Conservation (phyloP, 441 rosid genomes). For the Erysimum pusillum region DNA sequence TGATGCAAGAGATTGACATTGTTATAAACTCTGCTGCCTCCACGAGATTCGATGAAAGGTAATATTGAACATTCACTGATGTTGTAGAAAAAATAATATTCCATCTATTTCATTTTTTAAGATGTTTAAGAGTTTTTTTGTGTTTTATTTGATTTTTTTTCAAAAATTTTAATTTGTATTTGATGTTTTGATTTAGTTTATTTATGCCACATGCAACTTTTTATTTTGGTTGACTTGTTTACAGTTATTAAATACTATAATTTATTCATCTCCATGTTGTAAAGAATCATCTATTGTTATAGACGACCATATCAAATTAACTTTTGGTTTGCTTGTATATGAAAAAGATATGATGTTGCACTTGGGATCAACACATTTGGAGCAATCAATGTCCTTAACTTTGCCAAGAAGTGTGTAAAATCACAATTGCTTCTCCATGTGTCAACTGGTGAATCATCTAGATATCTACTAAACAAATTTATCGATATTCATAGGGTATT, state of each 20-base stretch:
- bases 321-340: conserved; percentile 6
- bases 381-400: conserved; percentile 56
- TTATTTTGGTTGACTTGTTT: too few relatives aligned
- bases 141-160: too few relatives aligned
- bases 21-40: conserved; percentile 76
- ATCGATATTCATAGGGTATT: not conserved
- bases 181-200: too few relatives aligned
- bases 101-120: too few relatives aligned
- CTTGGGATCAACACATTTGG: conserved; percentile 73
- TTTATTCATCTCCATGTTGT: too few relatives aligned
- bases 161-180: too few relatives aligned
- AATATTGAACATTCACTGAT: not conserved
- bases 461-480: too few relatives aligned
- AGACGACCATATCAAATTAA: not conserved
- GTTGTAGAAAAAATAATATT: not conserved
- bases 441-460: conserved; percentile 63
- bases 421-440: conserved; percentile 64
- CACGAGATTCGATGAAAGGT: conserved; percentile 88
- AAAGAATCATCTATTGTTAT: too few relatives aligned
- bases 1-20: conserved; percentile 59
- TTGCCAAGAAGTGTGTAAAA: conserved; percentile 65
- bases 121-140: too few relatives aligned
- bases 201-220: too few relatives aligned
- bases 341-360: conserved; percentile 76
- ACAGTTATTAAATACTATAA: too few relatives aligned